These are phyloP conservation scores for Megacollybia marginata DNA, from an alignment of 768 basidiomycete species.

Conservation along the genomic window DNA sequence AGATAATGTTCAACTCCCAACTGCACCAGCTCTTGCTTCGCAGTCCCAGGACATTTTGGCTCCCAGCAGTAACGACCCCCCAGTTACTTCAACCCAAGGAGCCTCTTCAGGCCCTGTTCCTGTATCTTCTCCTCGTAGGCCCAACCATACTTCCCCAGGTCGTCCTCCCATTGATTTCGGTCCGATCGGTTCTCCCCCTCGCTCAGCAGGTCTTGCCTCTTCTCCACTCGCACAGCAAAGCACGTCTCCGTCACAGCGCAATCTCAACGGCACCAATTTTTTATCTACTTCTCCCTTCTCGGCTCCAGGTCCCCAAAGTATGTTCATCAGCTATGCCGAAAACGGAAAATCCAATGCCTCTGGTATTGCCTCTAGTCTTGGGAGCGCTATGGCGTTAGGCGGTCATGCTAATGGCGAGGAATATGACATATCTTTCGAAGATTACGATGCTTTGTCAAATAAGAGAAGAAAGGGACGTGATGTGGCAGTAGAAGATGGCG, in stretches of 20 bases:
- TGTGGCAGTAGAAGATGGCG: slow-evolving; percentile 48
- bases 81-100: slow-evolving; percentile 18
- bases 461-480: slow-evolving; percentile 22
- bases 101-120: slow-evolving; percentile 36
- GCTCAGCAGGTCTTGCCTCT: slow-evolving; percentile 27
- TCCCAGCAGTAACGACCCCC: slow-evolving; percentile 2
- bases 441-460: background rate
- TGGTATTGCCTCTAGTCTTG: slow-evolving; percentile 56
- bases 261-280: slow-evolving; percentile 32
- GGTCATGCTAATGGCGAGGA: slow-evolving; percentile 14
- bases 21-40: slow-evolving; percentile 32
- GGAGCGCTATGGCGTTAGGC: slow-evolving; percentile 41
- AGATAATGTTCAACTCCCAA: slow-evolving; percentile 46
- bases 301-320: slow-evolving; percentile 56
- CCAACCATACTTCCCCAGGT: slow-evolving; percentile 26
- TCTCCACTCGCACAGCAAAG: slow-evolving; percentile 18
- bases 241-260: slow-evolving; percentile 53
- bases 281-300: slow-evolving; percentile 69
- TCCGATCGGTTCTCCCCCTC: slow-evolving; percentile 77
- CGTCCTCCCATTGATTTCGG: slow-evolving; percentile 54
- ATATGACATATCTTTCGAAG: background rate
- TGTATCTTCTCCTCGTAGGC: slow-evolving; percentile 46
- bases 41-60: background rate
- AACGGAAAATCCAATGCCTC: slow-evolving; percentile 20
- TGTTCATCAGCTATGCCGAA: slow-evolving; percentile 37